Conservation (phyloP, 2,329 filamentous ascomycete genomes). For the Exophiala sp. region DNA sequence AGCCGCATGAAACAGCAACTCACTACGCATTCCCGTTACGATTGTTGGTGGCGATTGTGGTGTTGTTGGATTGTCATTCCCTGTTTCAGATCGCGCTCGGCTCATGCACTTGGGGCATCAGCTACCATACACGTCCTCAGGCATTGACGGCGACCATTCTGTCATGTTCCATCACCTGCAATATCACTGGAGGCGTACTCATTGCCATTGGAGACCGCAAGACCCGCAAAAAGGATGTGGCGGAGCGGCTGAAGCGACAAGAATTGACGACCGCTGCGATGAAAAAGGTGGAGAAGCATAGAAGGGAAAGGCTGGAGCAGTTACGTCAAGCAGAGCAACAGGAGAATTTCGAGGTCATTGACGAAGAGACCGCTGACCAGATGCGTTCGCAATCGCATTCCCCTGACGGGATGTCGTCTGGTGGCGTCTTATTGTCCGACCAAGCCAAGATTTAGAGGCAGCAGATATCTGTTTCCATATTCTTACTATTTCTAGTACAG, state of each 20-base stretch:
- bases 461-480: background rate
- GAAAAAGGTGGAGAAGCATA: conserved; percentile 38
- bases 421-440: background rate
- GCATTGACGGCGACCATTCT: conserved; percentile 77
- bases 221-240: conserved; percentile 79
- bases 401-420: background rate
- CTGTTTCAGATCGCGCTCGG: conserved; percentile 74
- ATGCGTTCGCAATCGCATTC: conserved; percentile 2
- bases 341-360: conserved; percentile 22
- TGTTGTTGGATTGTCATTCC: conserved; percentile 72
- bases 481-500: too few species aligned
- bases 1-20: conserved; percentile 76
- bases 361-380: conserved; percentile 21
- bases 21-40: conserved; percentile 72
- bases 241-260: conserved; percentile 69
- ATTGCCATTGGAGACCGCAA: conserved; percentile 70
- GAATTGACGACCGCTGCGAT: conserved; percentile 64
- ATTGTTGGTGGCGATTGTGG: conserved; percentile 69
- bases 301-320: conserved; percentile 17
- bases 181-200: conserved; percentile 68
- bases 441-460: background rate
- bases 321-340: background rate
- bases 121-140: conserved; percentile 61
- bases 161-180: conserved; percentile 69
- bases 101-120: conserved; percentile 70